phyloP scores from a whole-genome alignment of 1,284 basidiomycete genomes.

The Ganoderma multipileum region DNA sequence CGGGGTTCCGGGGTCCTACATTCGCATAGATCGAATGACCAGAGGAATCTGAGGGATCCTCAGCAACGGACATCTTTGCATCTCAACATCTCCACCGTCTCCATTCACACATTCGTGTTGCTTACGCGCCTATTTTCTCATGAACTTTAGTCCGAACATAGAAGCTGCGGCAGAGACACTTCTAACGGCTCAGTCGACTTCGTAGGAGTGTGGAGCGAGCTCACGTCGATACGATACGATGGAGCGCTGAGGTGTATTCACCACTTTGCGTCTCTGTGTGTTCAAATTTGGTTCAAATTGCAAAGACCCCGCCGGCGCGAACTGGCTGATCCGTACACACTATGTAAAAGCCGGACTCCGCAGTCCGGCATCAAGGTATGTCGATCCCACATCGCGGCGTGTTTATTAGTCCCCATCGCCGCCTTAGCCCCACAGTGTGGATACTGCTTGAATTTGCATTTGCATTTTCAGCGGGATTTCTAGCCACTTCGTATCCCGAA shows the following conservation, averaged over 20 bases:
- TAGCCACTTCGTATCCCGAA: background rate
- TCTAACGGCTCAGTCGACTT: constrained; percentile 42
- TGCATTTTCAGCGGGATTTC: background rate
- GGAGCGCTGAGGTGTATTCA: background rate
- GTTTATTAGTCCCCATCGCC: background rate
- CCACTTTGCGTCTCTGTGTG: background rate
- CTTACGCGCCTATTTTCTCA: constrained; percentile 8
- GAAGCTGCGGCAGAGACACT: constrained; percentile 86
- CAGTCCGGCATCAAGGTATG: background rate
- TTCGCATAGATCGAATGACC: background rate
- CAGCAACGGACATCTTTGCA: background rate
- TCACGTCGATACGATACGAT: background rate
- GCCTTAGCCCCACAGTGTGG: background rate
- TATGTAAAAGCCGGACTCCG: background rate
- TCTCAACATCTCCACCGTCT: background rate
- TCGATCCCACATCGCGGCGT: background rate
- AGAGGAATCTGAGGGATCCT: background rate
- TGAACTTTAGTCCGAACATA: constrained; percentile 64
- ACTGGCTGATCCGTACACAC: background rate
- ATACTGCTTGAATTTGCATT: background rate
- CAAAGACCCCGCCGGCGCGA: background rate
- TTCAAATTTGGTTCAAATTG: background rate
- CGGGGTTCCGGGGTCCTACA: background rate
- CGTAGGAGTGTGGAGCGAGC: constrained; percentile 10
- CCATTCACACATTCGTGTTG: background rate